Evolutionary conservation across 768 basidiomycete species (phyloP), one percentile per base, ranked within the genome.

Genomic region (Termitomyces eurrhizus): DNA sequence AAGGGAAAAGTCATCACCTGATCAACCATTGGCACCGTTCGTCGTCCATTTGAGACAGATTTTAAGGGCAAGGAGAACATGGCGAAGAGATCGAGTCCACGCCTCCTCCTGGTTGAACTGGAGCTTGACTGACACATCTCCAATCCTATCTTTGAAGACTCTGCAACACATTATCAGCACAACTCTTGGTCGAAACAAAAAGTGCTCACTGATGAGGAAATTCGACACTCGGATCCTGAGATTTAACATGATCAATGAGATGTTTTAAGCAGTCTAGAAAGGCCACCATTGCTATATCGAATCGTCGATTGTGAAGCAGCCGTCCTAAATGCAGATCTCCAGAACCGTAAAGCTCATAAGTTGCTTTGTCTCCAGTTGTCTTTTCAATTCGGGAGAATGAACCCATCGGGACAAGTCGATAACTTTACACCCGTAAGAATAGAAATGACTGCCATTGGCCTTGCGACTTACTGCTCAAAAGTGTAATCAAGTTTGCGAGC

Each of bases 261-360:
- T 98, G 94, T 67, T 93, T 89, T 42, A 99, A 77, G 70, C 95
- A 97, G 64, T 98, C 97, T 46, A 99, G 80, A 69, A 98, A 93
- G 11, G 93, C 92, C 12, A 96, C 93, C 92, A 98, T 95, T 2
- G 90, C 96, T 63, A 90, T 83, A 73, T 98, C 95, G 73, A 98
- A 99, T 18, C 96, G 86, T 44, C 95, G 86, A 68, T 98, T 98
- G 67, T 98, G 96, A 42, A 98, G 77, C 16, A 98, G 71, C 36
- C 95, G 87, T 2, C 92, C 90, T 57, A 96, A 79, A 64, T 94
- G 89, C 24, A 97, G 75, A 72, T 98, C 96, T 9, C 95, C 93
- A 3, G 95, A 97, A 12, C 94, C 95, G 69, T 97, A 95, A 52
- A 99, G 77, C 70, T 98, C 97, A 66, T 95, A 95, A 1, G 83